Evolutionary conservation across 495 filamentous ascomycete species (phyloP), one percentile per base, ranked within the genome.

Genomic region (Penicillium bialowiezense): DNA sequence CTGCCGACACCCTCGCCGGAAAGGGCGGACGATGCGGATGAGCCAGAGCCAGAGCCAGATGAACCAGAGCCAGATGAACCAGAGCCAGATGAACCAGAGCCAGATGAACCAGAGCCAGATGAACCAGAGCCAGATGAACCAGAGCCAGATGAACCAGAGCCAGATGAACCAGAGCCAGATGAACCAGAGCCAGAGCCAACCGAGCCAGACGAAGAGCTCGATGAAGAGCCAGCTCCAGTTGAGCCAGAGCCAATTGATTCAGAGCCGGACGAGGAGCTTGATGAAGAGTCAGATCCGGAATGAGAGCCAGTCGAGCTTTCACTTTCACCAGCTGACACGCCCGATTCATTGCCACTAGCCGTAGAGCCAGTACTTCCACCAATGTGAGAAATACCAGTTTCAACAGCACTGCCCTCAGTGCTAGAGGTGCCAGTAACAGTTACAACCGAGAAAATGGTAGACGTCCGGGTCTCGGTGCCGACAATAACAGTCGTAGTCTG

Each of bases 401-500:
- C 48, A 34, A 29, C 17, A 36, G 18, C 19, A 26, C 33, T 18
- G 13, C 35, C 33, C 17, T 21, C 48, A 15, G 38, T 33, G 7
- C 18, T 14, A 24, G 32, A n/a, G 29, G 28, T 19, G 5, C 41
- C 42, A 35, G 36, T 26, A 18, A 37, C 31, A 15, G 51, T 52
- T 5, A 50, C 54, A 3, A 38, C 43, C 3, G 42, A 45, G 28
- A 57, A 50, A 18, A 57, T 13, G 0, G 54, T 57, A 45, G 56
- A 54, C 1, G 58, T 60, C 3, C 33, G 41, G 12, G 50, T 52
- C 36, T 39, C 36, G 19, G 54, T 60, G 2, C 48, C 43, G 6
- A 39, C 48, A 31, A 57, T 46, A n/a, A 60, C 10, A 1, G 54
- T 57, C 35, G 56, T 54, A 2, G 58, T 60, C 10, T 39, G 40